Evolutionary conservation across 1,284 basidiomycete species (phyloP), one percentile per base, ranked within the genome.

Genomic region (Xerocomus amazonicus): DNA sequence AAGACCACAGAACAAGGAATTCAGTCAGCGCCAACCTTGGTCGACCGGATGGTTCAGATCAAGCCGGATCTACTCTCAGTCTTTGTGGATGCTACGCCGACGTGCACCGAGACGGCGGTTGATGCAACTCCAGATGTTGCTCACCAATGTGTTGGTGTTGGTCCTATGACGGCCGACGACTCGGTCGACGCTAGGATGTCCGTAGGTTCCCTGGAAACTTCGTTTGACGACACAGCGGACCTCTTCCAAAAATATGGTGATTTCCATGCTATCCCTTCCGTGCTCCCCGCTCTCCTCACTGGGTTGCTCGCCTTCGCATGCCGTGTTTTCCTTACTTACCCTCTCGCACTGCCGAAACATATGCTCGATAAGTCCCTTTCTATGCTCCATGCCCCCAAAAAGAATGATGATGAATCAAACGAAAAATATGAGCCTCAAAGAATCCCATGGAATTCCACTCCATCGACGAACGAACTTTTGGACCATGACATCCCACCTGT

Each of bases 11-110:
- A 80, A 52, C 63, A 61, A 4, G 68, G 72, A 16, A 69, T 78
- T 43, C 81, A 88, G 62, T 75, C 67, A 6, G 66, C 71, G 9
- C 80, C 79, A 2, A 57, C 67, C 36, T 61, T 79, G 42, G 73
- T 76, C 17, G 71, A 76, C 41, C 70, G 69, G 28, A 66, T 63
- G 52, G 70, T 79, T 27, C 72, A 81, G 50, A 76, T 74, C 17
- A 71, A 65, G 29, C 72, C 73, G 6, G 64, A 68, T 32, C 60
- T 69, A 5, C 54, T 61, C n/a, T 79, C 78, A 14, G 66, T 68
- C 36, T 71, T 69, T 37, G 65, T 81, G 39, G 75, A 78, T 56
- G 79, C 78, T 14, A 75, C 67, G 10, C 63, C 62, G 16, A 49
- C 47, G 19, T 68, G 62, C 45, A 51, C 55, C 31, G 69, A 69